Evolutionary conservation across 768 basidiomycete species (phyloP).

Genomic region (Tricholoma furcatifolium): DNA sequence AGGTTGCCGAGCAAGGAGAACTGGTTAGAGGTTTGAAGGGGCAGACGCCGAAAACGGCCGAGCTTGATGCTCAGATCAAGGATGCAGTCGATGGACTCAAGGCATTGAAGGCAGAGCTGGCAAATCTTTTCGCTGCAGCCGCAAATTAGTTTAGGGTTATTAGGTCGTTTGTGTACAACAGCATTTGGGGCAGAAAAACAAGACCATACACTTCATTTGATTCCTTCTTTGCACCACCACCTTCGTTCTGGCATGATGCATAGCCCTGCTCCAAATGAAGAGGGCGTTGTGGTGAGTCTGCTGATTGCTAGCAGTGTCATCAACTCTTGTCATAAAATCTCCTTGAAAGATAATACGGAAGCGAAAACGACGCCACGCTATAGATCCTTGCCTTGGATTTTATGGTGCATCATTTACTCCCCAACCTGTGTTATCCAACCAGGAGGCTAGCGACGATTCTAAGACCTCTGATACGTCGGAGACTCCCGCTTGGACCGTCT

Average conservation of each 20-base stretch:
- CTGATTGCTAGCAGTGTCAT: too few relatives aligned
- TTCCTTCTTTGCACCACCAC: too few relatives aligned
- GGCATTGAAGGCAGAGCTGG: constrained; percentile 60
- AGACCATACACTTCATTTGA: too few relatives aligned
- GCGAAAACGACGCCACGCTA: constrained; percentile 43
- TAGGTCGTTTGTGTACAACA: not conserved
- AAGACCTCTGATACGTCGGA: not conserved
- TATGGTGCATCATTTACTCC: constrained; percentile 17
- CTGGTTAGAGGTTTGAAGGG: constrained; percentile 71
- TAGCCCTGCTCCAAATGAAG: too few relatives aligned
- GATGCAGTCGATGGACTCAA: constrained; percentile 64
- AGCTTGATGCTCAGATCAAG: constrained; percentile 61
- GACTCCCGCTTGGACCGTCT: not conserved
- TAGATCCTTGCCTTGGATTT: constrained; percentile 41
- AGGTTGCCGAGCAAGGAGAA: constrained; percentile 75
- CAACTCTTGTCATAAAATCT: too few relatives aligned
- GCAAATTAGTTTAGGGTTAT: not conserved
- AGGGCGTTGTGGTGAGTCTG: too few relatives aligned
- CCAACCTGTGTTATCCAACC: not conserved
- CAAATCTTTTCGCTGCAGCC: constrained; percentile 16
- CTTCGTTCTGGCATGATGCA: too few relatives aligned
- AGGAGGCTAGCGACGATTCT: not conserved
- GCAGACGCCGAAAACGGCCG: constrained; percentile 54
- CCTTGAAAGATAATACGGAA: constrained; percentile 53
- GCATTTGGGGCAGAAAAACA: too few relatives aligned